phyloP scores from a whole-genome alignment of 2,329 filamentous ascomycete species.

The Neonectria ditissima region DNA sequence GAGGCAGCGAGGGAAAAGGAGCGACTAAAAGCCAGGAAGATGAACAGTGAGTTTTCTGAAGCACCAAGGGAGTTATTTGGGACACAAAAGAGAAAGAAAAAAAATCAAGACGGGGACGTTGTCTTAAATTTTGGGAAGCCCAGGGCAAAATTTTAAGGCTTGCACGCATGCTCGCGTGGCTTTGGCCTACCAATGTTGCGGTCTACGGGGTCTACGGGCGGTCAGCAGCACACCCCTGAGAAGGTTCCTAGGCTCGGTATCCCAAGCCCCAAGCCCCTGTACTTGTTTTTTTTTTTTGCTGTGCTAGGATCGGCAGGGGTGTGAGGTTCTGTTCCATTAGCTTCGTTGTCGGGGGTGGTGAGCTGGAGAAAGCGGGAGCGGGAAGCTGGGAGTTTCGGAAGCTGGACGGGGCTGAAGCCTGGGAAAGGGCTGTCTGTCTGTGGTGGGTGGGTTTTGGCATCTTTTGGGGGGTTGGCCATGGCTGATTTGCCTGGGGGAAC shows the following conservation, averaged over 20 bases:
- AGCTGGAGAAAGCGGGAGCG: slow-evolving; percentile 8
- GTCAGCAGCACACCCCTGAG: slow-evolving; percentile 18
- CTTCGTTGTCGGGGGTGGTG: slow-evolving; percentile 22
- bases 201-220: slow-evolving; percentile 13
- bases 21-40: slow-evolving; percentile 11
- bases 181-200: slow-evolving; percentile 10
- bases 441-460: too few relatives aligned
- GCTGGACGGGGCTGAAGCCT: slow-evolving; percentile 26
- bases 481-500: too few relatives aligned
- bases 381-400: neutral
- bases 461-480: too few relatives aligned
- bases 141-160: slow-evolving; percentile 17
- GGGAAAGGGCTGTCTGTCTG: too few relatives aligned
- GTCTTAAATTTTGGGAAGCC: slow-evolving; percentile 17
- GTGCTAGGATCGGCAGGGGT: slow-evolving; percentile 44
- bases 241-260: slow-evolving; percentile 20
- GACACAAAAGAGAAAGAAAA: slow-evolving; percentile 20
- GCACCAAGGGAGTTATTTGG: slow-evolving; percentile 12
- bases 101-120: slow-evolving; percentile 22
- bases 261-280: slow-evolving; percentile 33
- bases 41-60: slow-evolving; percentile 2
- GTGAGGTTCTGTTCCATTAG: slow-evolving; percentile 14
- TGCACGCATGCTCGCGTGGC: slow-evolving; percentile 17
- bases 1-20: slow-evolving; percentile 13
- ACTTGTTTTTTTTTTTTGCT: slow-evolving; percentile 28